Percentiles rank a stretch among this genome's conserved stretches.
These are phyloP conservation scores for Xylariaceae sp. DNA, from an alignment of 2,329 filamentous ascomycete genomes.

Conservation along the genomic window DNA sequence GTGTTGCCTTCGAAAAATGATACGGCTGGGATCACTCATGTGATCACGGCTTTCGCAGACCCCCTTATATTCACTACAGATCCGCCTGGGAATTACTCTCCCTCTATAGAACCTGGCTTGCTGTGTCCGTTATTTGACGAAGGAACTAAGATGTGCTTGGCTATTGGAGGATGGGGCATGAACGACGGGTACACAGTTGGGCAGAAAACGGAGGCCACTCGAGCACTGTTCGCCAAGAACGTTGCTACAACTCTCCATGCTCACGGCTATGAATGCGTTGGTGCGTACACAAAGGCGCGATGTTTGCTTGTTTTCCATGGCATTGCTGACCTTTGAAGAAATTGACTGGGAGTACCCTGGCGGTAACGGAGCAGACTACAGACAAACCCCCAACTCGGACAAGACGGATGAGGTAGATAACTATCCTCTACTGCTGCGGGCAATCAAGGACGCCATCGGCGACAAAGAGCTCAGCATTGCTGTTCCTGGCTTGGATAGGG, in stretches of 20 bases:
- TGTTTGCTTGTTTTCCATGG: background rate
- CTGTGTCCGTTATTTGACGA: conserved; percentile 54
- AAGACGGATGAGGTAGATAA: conserved; percentile 67
- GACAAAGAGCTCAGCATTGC: conserved; percentile 70
- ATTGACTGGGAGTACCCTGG: conserved; percentile 70
- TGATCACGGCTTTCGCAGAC: conserved; percentile 39
- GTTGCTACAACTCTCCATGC: conserved; percentile 66
- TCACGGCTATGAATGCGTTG: conserved; percentile 73
- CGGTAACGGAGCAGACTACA: conserved; percentile 76
- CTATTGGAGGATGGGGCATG: conserved; percentile 79
- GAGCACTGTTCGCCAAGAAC: conserved; percentile 67
- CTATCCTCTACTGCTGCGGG: conserved; percentile 65
- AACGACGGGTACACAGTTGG: conserved; percentile 66
- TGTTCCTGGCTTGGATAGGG: conserved; percentile 66
- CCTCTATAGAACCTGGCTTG: conserved; percentile 33
- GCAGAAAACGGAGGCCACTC: conserved; percentile 56
- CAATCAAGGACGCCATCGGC: conserved; percentile 64
- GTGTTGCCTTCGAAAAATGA: conserved; percentile 25
- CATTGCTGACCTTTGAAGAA: conserved; percentile 40
- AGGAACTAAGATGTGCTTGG: conserved; percentile 69
- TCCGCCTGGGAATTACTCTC: conserved; percentile 30
- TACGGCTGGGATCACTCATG: conserved; percentile 39
- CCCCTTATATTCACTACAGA: conserved; percentile 37
- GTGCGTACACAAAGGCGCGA: conserved; percentile 38
- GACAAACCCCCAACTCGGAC: conserved; percentile 62